phyloP scores from a whole-genome alignment of 805 yeast species.

The Sugiyamaella floridensis region DNA sequence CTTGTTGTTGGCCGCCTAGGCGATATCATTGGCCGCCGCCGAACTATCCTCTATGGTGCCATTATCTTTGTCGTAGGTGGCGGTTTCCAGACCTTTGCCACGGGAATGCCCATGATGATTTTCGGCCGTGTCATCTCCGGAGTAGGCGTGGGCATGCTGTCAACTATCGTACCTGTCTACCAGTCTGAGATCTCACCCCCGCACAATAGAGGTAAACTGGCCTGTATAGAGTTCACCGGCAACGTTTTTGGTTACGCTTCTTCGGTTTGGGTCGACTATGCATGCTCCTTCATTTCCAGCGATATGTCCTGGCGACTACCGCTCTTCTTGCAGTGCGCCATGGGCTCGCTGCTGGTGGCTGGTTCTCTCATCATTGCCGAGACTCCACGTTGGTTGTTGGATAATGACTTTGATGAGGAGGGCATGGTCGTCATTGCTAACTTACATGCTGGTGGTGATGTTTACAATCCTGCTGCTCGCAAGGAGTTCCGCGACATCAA shows the following conservation, averaged over 20 bases:
- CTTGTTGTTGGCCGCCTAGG: conserved; percentile 71
- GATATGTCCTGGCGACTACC: conserved; percentile 75
- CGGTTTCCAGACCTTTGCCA: conserved; percentile 72
- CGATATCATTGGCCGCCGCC: conserved; percentile 71
- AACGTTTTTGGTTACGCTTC: conserved; percentile 74
- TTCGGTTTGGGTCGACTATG: conserved; percentile 83
- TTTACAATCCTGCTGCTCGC: conserved; percentile 59
- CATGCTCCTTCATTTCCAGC: conserved; percentile 56
- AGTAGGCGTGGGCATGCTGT: conserved; percentile 77
- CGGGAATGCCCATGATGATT: conserved; percentile 63
- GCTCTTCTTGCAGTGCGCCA: conserved; percentile 62
- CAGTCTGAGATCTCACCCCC: conserved; percentile 87
- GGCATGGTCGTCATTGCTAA: conserved; percentile 82
- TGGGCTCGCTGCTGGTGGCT: conserved; percentile 58
- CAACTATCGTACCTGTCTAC: conserved; percentile 80
- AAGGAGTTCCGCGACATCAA: conserved; percentile 75
- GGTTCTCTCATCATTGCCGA: conserved; percentile 82
- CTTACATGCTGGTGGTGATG: conserved; percentile 70
- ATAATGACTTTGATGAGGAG: conserved; percentile 69
- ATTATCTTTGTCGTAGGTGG: conserved; percentile 80
- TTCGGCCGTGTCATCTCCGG: conserved; percentile 73
- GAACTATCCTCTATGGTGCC: conserved; percentile 77
- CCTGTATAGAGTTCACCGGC: conserved; percentile 84
- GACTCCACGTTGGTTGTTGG: conserved; percentile 84
- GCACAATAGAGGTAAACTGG: conserved; percentile 75